Percentiles rank a stretch among this genome's conserved stretches.
phyloP scores from a whole-genome alignment of 768 basidiomycete genomes.

The Naganishia randhawae region DNA sequence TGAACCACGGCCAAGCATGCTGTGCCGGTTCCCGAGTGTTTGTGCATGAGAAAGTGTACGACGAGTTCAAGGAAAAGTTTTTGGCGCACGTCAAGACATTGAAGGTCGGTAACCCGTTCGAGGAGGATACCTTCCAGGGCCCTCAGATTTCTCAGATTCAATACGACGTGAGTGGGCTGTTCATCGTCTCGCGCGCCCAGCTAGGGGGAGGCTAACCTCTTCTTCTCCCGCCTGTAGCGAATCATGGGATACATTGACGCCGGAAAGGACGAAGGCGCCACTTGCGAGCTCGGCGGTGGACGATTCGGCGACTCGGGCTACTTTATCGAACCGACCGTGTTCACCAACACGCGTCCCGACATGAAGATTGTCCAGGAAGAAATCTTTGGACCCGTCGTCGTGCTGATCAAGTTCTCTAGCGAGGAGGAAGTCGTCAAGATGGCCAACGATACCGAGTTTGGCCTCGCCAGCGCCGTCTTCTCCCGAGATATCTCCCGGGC shows the following conservation, averaged over 20 bases:
- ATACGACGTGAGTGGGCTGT: slow-evolving; percentile 35
- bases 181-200: too few relatives aligned
- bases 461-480: slow-evolving; percentile 83
- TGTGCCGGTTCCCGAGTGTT: slow-evolving; percentile 45
- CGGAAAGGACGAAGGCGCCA: slow-evolving; percentile 66
- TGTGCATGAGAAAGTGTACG: slow-evolving; percentile 46
- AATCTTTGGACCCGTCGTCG: slow-evolving; percentile 94
- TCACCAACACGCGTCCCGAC: slow-evolving; percentile 63
- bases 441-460: slow-evolving; percentile 84
- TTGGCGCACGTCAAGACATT: slow-evolving; percentile 28
- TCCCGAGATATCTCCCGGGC: slow-evolving; percentile 72
- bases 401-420: slow-evolving; percentile 73
- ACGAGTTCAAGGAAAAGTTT: slow-evolving; percentile 43
- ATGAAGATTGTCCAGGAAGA: slow-evolving; percentile 83
- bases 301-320: slow-evolving; percentile 71
- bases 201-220: background rate
- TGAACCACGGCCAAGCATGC: slow-evolving; percentile 31
- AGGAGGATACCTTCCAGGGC: slow-evolving; percentile 67
- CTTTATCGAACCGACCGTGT: slow-evolving; percentile 71
- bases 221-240: slow-evolving; percentile 24
- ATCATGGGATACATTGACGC: slow-evolving; percentile 74
- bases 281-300: slow-evolving; percentile 63
- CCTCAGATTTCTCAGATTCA: slow-evolving; percentile 64
- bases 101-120: slow-evolving; percentile 62
- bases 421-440: slow-evolving; percentile 68